Percentiles rank a stretch among this genome's conserved stretches.
Conservation (phyloP, 2,329 filamentous ascomycete species). For the Neonectria magnoliae region DNA sequence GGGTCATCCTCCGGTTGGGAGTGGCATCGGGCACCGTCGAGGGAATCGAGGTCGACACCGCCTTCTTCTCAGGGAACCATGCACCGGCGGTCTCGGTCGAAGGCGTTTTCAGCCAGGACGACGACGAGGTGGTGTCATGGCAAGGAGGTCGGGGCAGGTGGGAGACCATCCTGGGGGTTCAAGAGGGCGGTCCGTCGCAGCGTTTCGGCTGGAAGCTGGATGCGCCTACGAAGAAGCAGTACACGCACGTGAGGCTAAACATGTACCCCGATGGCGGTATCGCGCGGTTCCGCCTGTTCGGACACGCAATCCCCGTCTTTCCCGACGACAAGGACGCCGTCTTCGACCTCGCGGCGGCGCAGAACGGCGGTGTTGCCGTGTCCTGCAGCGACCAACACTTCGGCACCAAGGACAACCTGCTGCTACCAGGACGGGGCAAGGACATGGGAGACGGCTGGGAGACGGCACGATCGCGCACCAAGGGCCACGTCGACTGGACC, state of each 20-base stretch:
- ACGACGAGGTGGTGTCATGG: slow-evolving; percentile 72
- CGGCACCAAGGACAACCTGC: slow-evolving; percentile 80
- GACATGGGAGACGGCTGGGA: slow-evolving; percentile 94
- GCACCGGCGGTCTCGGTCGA: slow-evolving; percentile 83
- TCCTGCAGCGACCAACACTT: slow-evolving; percentile 87
- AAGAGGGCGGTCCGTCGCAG: slow-evolving; percentile 79
- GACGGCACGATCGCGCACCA: slow-evolving; percentile 77
- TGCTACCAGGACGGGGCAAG: slow-evolving; percentile 80
- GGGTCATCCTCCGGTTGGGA: slow-evolving; percentile 72
- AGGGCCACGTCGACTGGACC: slow-evolving; percentile 82
- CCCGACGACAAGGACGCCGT: slow-evolving; percentile 71
- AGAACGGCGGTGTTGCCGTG: slow-evolving; percentile 80
- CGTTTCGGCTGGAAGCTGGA: slow-evolving; percentile 78
- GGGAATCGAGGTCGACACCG: slow-evolving; percentile 83
- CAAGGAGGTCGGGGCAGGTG: slow-evolving; percentile 69
- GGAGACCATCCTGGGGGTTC: slow-evolving; percentile 75
- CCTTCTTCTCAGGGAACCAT: slow-evolving; percentile 85
- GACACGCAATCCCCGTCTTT: slow-evolving; percentile 79
- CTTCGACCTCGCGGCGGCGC: slow-evolving; percentile 80
- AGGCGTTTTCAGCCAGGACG: slow-evolving; percentile 73
- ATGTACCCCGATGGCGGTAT: slow-evolving; percentile 91
- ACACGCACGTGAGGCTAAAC: slow-evolving; percentile 82
- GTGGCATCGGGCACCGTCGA: slow-evolving; percentile 77
- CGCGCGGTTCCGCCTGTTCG: slow-evolving; percentile 81
- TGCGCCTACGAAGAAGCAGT: slow-evolving; percentile 69